Evolutionary conservation across 2,329 filamentous ascomycete genomes (phyloP).

Genomic region (Fusarium equiseti): DNA sequence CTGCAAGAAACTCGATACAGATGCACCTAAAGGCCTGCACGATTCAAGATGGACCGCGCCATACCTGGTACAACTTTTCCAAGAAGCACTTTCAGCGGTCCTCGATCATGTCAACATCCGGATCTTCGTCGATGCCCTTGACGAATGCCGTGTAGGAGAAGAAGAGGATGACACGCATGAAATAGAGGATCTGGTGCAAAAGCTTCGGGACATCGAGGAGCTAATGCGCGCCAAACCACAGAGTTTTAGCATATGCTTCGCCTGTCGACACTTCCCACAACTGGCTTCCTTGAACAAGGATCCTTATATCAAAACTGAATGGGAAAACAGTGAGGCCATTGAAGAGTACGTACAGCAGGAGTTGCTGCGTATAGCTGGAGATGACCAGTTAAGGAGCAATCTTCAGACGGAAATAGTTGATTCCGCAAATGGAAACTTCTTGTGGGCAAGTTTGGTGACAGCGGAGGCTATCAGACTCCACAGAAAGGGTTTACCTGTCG

Average conservation of each 20-base stretch:
- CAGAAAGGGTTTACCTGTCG: background rate
- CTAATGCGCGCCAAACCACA: accelerated
- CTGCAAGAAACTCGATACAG: background rate
- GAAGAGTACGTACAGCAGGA: background rate
- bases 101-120: background rate
- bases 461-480: background rate
- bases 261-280: background rate
- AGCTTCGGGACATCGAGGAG: background rate
- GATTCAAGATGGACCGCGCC: background rate
- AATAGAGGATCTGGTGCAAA: background rate
- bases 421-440: background rate
- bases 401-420: background rate
- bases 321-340: background rate
- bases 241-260: background rate
- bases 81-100: background rate
- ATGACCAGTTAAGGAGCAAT: background rate
- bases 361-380: background rate
- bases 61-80: background rate
- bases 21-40: background rate
- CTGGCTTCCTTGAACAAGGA: background rate
- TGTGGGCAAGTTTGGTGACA: background rate
- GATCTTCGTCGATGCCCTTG: background rate
- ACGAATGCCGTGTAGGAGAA: background rate
- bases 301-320: too few relatives aligned
- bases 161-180: background rate